Percentiles rank a stretch among this genome's conserved stretches.
Conservation (phyloP, 768 basidiomycete genomes). For the Cystofilobasidium bisporidii region DNA sequence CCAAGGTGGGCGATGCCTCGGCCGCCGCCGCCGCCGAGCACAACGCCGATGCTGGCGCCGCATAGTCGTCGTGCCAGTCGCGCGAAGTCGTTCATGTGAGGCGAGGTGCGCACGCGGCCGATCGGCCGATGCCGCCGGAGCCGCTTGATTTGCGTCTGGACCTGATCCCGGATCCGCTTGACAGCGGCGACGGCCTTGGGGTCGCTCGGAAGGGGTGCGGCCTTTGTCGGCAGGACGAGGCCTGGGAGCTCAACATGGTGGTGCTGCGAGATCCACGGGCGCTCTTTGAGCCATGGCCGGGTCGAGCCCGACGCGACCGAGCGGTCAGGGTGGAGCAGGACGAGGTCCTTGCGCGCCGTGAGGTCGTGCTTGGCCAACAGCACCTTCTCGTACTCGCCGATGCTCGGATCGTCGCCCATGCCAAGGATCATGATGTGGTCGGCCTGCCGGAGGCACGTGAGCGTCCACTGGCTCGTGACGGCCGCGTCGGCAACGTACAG, state of each 20-base stretch:
- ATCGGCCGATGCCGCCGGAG: slow-evolving; percentile 61
- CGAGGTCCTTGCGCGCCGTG: slow-evolving; percentile 93
- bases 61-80: slow-evolving; percentile 81
- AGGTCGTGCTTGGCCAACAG: slow-evolving; percentile 86
- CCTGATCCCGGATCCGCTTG: slow-evolving; percentile 84
- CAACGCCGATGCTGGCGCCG: slow-evolving; percentile 84
- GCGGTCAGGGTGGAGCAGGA: slow-evolving; percentile 84
- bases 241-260: slow-evolving; percentile 71
- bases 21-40: slow-evolving; percentile 95
- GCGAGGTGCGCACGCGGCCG: slow-evolving; percentile 61
- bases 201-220: slow-evolving; percentile 52
- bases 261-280: slow-evolving; percentile 93
- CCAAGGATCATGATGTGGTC: slow-evolving; percentile 71
- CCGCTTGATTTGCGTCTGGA: slow-evolving; percentile 77
- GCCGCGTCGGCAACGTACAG: slow-evolving; percentile 88
- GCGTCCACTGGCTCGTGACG: slow-evolving; percentile 91
- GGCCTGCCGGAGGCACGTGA: slow-evolving; percentile 94
- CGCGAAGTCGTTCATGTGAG: slow-evolving; percentile 82
- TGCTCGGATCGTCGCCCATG: slow-evolving; percentile 71
- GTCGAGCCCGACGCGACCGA: slow-evolving; percentile 83
- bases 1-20: slow-evolving; percentile 77
- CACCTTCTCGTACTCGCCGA: slow-evolving; percentile 74
- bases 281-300: slow-evolving; percentile 88
- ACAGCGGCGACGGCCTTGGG: slow-evolving; percentile 79
- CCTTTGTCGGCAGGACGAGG: slow-evolving; percentile 52